A percentile compares a stretch with the other conserved stretches of the same genome.
Conservation (phyloP, 768 basidiomycete genomes). For the Daedalea quercina region DNA sequence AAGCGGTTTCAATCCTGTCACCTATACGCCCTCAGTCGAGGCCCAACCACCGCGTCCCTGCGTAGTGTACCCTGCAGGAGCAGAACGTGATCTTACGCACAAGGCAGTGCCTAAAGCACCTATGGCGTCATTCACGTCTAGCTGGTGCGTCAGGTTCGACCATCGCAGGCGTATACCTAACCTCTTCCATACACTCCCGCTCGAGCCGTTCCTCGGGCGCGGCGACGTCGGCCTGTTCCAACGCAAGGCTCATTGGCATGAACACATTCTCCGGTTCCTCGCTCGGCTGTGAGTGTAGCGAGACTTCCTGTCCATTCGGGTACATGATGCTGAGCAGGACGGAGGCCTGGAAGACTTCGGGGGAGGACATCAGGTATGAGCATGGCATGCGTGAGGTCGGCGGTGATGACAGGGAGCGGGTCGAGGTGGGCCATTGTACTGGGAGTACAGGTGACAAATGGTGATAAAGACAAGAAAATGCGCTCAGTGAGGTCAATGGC, state of each 20-base stretch:
- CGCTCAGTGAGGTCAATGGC: too few relatives aligned
- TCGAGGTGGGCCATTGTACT: conserved; percentile 12
- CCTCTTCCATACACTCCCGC: conserved; percentile 8
- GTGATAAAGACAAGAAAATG: background rate
- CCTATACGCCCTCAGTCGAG: conserved; percentile 20
- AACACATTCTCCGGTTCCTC: conserved; percentile 47
- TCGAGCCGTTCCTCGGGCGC: conserved; percentile 4
- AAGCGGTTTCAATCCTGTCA: conserved; percentile 33
- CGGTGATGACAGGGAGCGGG: conserved; percentile 27
- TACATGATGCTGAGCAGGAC: conserved; percentile 39
- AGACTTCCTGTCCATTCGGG: conserved; percentile 32
- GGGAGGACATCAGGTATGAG: conserved; percentile 44
- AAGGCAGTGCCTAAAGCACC: conserved; percentile 12
- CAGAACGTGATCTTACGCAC: too few relatives aligned
- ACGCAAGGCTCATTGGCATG: conserved; percentile 31
- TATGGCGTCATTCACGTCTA: conserved; percentile 16
- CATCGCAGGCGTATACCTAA: conserved; percentile 39
- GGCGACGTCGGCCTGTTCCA: conserved; percentile 15
- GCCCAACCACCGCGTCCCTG: too few relatives aligned
- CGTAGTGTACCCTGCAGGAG: too few relatives aligned
- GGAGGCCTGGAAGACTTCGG: conserved; percentile 31
- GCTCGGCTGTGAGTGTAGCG: conserved; percentile 26
- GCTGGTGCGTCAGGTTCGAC: conserved; percentile 27
- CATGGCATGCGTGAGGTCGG: conserved; percentile 29
- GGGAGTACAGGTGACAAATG: background rate